phyloP scores from a whole-genome alignment of 768 basidiomycete genomes.

The Cystofilobasidium capitatum region DNA sequence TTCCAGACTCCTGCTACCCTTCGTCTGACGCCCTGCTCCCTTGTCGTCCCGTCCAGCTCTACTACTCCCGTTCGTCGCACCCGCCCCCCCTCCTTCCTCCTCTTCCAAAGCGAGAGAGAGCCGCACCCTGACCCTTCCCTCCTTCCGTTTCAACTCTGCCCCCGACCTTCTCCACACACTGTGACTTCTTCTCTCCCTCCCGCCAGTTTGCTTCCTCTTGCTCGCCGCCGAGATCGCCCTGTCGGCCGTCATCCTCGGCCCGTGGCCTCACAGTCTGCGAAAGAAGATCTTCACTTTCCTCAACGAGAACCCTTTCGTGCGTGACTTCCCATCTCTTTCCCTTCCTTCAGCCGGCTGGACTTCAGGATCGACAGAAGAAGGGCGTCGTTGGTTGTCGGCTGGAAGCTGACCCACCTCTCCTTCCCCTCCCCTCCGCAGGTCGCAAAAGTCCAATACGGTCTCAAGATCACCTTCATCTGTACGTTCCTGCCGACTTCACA shows the following conservation, averaged over 20 bases:
- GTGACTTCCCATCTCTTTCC: neutral
- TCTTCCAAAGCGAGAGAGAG: neutral
- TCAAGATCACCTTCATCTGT: conserved; percentile 31
- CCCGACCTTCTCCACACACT: neutral
- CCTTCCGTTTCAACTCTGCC: neutral
- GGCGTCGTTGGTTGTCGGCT: no score
- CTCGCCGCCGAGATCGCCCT: conserved; percentile 22
- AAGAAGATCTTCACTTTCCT: conserved; percentile 21
- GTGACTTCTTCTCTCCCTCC: neutral
- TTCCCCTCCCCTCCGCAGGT: conserved; percentile 13
- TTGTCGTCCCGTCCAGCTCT: conserved; percentile 3
- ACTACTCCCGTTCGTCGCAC: conserved; percentile 21
- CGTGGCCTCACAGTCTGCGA: conserved; percentile 19
- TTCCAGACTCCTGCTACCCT: neutral
- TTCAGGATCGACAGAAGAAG: no score
- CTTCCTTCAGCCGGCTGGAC: neutral
- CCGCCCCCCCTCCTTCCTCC: neutral
- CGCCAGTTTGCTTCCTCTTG: conserved; percentile 18
- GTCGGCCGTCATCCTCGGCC: conserved; percentile 20
- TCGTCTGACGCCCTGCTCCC: neutral
- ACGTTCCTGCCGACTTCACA: neutral
- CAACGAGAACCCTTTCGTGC: conserved; percentile 23
- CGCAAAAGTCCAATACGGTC: conserved; percentile 30
- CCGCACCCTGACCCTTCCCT: neutral
- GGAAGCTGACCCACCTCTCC: neutral